These are phyloP conservation scores for Vigna trinervia DNA, from an alignment of 306 rosid species.

Conservation along the genomic window DNA sequence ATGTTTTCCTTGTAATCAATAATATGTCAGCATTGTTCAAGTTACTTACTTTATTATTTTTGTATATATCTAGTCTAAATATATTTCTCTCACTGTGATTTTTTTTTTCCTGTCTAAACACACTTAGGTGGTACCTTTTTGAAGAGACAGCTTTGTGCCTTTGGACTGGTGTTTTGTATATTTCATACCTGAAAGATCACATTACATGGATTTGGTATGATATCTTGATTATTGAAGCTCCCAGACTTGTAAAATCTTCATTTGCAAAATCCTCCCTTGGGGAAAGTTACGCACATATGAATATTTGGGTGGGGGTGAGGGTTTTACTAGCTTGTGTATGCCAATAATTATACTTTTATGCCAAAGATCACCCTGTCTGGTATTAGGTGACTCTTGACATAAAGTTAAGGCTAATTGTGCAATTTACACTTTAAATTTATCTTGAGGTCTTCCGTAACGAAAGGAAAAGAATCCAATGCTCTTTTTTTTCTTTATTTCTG, in stretches of 20 bases:
- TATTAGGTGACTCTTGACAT: not conserved
- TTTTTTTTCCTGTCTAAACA: slow-evolving; percentile 43
- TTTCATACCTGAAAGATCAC: slow-evolving; percentile 74
- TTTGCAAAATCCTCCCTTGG: slow-evolving; percentile 27
- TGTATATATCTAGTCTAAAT: not conserved
- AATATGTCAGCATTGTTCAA: slow-evolving; percentile 7
- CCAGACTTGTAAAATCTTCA: slow-evolving; percentile 4
- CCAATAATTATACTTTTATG: not conserved
- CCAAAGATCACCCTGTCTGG: not conserved
- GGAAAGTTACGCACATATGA: not conserved
- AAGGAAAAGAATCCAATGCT: slow-evolving; percentile 11
- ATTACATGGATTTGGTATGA: slow-evolving; percentile 77
- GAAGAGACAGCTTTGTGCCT: slow-evolving; percentile 91
- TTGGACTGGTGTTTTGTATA: slow-evolving; percentile 85
- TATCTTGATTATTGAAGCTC: slow-evolving; percentile 45
- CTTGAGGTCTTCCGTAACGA: slow-evolving; percentile 2
- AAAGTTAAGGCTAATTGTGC: not conserved
- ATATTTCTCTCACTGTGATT: slow-evolving; percentile 19
- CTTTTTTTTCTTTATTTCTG: slow-evolving; percentile 33
- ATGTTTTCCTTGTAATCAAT: slow-evolving; percentile 41
- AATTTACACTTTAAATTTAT: slow-evolving; percentile 20
- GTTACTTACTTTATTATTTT: slow-evolving; percentile 23
- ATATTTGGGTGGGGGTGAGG: not conserved
- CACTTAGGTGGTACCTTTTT: slow-evolving; percentile 91
- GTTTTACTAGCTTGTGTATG: not conserved